Percentiles rank a stretch among this genome's conserved stretches.
phyloP scores from a whole-genome alignment of 2,329 filamentous ascomycete species.

The Macrophomina phaseolina region DNA sequence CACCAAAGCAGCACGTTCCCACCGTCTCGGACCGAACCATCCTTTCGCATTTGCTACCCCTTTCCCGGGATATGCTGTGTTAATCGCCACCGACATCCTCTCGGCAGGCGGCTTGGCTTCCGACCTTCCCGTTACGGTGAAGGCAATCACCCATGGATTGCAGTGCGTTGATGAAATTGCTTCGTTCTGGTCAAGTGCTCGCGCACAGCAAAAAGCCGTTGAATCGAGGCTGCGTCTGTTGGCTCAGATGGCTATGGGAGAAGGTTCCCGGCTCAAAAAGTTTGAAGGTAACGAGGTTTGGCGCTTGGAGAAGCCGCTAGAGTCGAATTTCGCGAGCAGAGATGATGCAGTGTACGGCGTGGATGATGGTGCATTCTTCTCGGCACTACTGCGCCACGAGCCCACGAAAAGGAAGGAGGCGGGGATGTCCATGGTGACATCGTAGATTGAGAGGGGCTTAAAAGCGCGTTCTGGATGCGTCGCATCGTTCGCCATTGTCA shows the following conservation, averaged over 20 bases:
- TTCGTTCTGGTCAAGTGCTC: constrained; percentile 65
- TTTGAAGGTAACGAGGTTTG: constrained; percentile 3
- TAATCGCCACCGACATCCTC: constrained; percentile 70
- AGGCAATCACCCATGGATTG: constrained; percentile 60
- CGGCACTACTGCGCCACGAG: constrained; percentile 2
- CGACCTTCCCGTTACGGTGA: constrained; percentile 59
- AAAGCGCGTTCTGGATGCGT: constrained; percentile 17
- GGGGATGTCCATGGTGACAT: constrained; percentile 5
- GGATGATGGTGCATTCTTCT: constrained; percentile 12
- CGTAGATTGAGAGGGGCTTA: not conserved
- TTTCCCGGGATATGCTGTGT: constrained; percentile 65
- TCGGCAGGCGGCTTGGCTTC: constrained; percentile 62
- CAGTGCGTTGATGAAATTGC: constrained; percentile 62
- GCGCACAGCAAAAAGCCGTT: constrained; percentile 57
- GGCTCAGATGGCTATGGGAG: constrained; percentile 42
- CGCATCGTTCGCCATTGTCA: not conserved
- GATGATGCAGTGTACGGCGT: constrained; percentile 53
- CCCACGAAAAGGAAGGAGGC: not conserved
- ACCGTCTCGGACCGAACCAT: constrained; percentile 35
- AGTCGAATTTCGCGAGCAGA: not conserved
- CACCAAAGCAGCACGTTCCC: constrained; percentile 36
- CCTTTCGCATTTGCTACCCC: constrained; percentile 60
- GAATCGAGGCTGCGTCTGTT: constrained; percentile 54
- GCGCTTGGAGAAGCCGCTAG: constrained; percentile 21
- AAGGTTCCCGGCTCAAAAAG: not conserved